Conservation (phyloP, 768 basidiomycete genomes). For the Mycena epipterygia region DNA sequence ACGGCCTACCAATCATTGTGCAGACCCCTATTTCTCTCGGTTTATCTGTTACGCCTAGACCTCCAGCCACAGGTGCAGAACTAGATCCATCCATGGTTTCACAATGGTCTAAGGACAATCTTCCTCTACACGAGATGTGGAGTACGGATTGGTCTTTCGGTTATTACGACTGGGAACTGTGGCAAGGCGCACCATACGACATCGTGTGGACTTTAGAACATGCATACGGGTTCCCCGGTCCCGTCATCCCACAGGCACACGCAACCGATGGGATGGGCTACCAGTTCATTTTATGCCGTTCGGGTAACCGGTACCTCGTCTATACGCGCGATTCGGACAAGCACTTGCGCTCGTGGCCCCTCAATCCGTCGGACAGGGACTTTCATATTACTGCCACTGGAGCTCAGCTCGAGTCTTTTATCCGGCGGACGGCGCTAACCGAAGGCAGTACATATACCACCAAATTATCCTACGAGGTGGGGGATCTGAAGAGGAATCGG, state of each 20-base stretch:
- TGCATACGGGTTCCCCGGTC: constrained; percentile 25
- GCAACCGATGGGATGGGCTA: background rate
- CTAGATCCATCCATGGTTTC: background rate
- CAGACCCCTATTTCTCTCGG: background rate
- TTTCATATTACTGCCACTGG: background rate
- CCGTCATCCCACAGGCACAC: constrained; percentile 9
- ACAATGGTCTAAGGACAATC: constrained; percentile 6
- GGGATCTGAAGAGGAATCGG: background rate
- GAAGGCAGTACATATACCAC: background rate
- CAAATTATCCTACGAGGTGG: background rate
- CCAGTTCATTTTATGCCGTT: constrained; percentile 4
- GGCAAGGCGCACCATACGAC: constrained; percentile 10
- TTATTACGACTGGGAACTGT: background rate
- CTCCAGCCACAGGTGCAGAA: background rate
- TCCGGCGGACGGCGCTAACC: background rate
- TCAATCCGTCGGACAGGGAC: background rate
- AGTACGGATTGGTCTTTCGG: background rate
- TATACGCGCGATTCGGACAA: background rate
- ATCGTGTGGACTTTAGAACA: constrained; percentile 23
- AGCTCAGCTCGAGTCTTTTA: background rate
- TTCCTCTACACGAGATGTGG: background rate
- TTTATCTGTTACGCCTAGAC: background rate
- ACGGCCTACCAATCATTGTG: background rate
- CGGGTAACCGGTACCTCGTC: constrained; percentile 10
- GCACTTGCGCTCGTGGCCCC: background rate